A percentile compares a stretch with the other conserved stretches of the same genome.
These are phyloP conservation scores for Hymenoscyphus occultus DNA, from an alignment of 2,329 filamentous ascomycete species.

Conservation along the genomic window DNA sequence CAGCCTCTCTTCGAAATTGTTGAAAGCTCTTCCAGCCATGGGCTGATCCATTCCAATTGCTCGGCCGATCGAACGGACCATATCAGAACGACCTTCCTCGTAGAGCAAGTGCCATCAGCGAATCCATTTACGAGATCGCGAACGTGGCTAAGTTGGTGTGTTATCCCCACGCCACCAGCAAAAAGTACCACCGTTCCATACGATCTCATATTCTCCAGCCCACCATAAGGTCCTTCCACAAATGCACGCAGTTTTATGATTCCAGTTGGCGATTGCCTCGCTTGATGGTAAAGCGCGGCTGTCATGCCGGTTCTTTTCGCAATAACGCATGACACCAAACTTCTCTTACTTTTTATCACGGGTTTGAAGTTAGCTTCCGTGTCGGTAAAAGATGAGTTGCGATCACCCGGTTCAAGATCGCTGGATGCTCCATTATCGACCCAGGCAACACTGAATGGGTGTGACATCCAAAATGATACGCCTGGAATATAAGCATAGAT, in stretches of 20 bases:
- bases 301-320: constrained; percentile 65
- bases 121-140: constrained; percentile 66
- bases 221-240: constrained; percentile 73
- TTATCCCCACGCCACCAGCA: constrained; percentile 75
- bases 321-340: constrained; percentile 17
- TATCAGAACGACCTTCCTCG: constrained; percentile 66
- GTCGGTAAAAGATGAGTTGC: constrained; percentile 5
- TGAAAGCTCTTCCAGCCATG: constrained; percentile 75
- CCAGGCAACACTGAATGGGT: constrained; percentile 77
- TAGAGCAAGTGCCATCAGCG: constrained; percentile 62
- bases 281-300: constrained; percentile 62
- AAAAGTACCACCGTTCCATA: constrained; percentile 76
- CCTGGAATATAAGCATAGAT: constrained; percentile 72
- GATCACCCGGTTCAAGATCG: background rate
- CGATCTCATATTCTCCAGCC: constrained; percentile 63
- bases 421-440: constrained; percentile 45
- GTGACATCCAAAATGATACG: constrained; percentile 69
- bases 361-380: constrained; percentile 9
- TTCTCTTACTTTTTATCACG: constrained; percentile 7
- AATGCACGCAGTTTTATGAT: constrained; percentile 59
- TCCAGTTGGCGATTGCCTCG: constrained; percentile 54
- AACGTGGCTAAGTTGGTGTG: constrained; percentile 70
- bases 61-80: constrained; percentile 75
- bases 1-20: constrained; percentile 59
- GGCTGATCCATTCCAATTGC: constrained; percentile 75